These are phyloP conservation scores for Diaporthe amygdali DNA, from an alignment of 2,329 filamentous ascomycete genomes.

Conservation along the genomic window DNA sequence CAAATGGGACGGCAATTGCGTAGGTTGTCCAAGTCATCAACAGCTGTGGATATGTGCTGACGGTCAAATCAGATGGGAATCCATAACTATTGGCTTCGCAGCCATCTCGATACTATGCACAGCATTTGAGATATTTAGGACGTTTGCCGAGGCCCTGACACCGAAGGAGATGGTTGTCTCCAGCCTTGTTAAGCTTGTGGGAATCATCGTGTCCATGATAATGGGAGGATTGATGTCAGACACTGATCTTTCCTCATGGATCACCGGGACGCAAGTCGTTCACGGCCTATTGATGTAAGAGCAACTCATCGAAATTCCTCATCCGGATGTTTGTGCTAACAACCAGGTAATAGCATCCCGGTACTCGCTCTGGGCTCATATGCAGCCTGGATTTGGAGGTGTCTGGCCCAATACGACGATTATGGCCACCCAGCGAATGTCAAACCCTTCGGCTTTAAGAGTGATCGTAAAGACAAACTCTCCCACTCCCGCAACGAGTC, in stretches of 20 bases:
- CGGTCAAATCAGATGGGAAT: slow-evolving; percentile 53
- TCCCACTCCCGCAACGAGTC: slow-evolving; percentile 18
- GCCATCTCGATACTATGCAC: slow-evolving; percentile 52
- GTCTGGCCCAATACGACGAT: slow-evolving; percentile 54
- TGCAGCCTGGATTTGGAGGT: slow-evolving; percentile 51
- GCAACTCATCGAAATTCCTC: neutral
- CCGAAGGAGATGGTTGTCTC: slow-evolving; percentile 60
- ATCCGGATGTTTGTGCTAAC: slow-evolving; percentile 13
- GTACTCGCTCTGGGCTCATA: slow-evolving; percentile 52
- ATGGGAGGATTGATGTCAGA: slow-evolving; percentile 57
- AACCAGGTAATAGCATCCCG: slow-evolving; percentile 40
- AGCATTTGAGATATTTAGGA: slow-evolving; percentile 51
- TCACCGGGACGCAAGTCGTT: slow-evolving; percentile 52
- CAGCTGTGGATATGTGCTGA: neutral
- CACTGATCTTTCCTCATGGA: slow-evolving; percentile 51
- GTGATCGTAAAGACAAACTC: slow-evolving; percentile 21
- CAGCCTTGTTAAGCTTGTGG: slow-evolving; percentile 54
- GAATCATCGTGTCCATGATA: slow-evolving; percentile 51
- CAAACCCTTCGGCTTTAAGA: slow-evolving; percentile 52
- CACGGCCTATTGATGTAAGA: slow-evolving; percentile 55
- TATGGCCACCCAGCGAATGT: slow-evolving; percentile 55
- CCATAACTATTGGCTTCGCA: slow-evolving; percentile 55
- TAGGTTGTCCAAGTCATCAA: slow-evolving; percentile 36
- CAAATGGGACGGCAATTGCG: slow-evolving; percentile 40
- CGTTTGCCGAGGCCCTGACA: slow-evolving; percentile 55